Percentiles rank a stretch among this genome's conserved stretches.
Conservation (phyloP, 805 yeast genomes). For the Saccharomycopsis synnaedendra region DNA sequence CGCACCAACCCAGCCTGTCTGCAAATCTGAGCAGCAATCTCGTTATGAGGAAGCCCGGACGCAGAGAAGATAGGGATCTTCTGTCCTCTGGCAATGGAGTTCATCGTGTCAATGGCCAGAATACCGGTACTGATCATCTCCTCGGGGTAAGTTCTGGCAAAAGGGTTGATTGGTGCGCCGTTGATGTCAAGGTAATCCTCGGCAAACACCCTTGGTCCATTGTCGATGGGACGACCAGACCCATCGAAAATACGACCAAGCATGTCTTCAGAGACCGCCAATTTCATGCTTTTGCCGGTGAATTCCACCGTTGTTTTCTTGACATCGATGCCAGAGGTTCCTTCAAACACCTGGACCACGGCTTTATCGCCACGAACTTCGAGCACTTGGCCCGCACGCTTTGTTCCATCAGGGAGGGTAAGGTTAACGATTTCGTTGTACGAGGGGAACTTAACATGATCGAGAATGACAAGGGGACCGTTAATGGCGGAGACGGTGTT, state of each 20-base stretch:
- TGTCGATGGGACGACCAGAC: constrained; percentile 96
- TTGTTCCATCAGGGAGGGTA: constrained; percentile 91
- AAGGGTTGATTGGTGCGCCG: constrained; percentile 98
- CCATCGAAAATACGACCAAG: constrained; percentile 98
- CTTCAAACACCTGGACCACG: constrained; percentile 97
- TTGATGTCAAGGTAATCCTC: constrained; percentile 97
- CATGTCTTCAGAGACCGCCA: constrained; percentile 94
- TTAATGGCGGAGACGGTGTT: constrained; percentile 98
- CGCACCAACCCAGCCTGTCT: constrained; percentile 99
- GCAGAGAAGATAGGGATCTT: constrained; percentile 99
- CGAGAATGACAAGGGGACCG: constrained; percentile 91
- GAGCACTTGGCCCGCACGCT: constrained; percentile 94
- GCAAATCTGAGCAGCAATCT: constrained; percentile 99
- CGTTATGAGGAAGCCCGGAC: constrained; percentile 98
- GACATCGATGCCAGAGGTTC: constrained; percentile 97
- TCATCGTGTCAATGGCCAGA: constrained; percentile 98
- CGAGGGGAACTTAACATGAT: constrained; percentile 79
- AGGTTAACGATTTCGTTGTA: constrained; percentile 94
- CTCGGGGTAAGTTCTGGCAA: constrained; percentile 96
- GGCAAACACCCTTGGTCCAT: constrained; percentile 96
- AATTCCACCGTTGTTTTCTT: constrained; percentile 96
- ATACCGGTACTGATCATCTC: constrained; percentile 99
- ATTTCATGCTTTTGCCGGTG: constrained; percentile 87
- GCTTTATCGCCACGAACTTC: constrained; percentile 97
- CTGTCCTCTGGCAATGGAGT: constrained; percentile 99